Base-by-base conservation (phyloP, 2,329 filamentous ascomycete species). In the Plenodomus biglobosus region DNA sequence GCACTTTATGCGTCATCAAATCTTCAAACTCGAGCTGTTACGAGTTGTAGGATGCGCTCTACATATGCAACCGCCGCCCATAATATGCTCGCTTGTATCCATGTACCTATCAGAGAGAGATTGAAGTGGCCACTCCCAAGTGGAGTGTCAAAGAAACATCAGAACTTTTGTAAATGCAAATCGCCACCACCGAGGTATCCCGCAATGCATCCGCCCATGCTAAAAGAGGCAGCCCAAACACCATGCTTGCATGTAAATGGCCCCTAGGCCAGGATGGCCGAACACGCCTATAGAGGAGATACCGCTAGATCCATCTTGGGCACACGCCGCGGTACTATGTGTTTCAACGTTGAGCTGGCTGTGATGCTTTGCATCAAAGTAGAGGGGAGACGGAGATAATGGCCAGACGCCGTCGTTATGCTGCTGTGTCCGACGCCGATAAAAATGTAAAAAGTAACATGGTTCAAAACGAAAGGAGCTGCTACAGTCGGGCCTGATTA, bases 401-500 rank as follows among this genome's bases (percentile, higher is more conserved):
- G 38, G 41, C 42, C 53, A 46, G 47, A 55, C 51, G 42, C 60
- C 56, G 47, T 54, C 43, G 45, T 50, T 52, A 61, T 61, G 58
- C 55, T 54, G 45, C 54, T 44, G 40, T 50, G 36, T 27, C 22
- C 24, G 50, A 61, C 55, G 57, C 59, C 58, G 51, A 52, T 52
- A 50, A 45, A 61, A 55, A 46, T 38, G 27, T 6, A 45, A 42
- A 47, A 50, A 42, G 48, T 50, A 38, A 32, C 46, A 50, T 55
- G 46, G 27, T 32, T 40, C 46, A 46, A 43, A 55, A 42, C 53
- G 51, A 52, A 54, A 47, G 46, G 50, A 57, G 58, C 55, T 15
- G 13, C 27, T 32, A 70, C 36, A 70, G 65, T 52, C 68, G 54
- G 24, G 66, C 62, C 46, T 70, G 66, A 45, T 62, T 64, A 51